A percentile compares a stretch with the other conserved stretches of the same genome.
Conservation (phyloP, 164 flowering plant genomes). For the Stephania cephalantha region DNA sequence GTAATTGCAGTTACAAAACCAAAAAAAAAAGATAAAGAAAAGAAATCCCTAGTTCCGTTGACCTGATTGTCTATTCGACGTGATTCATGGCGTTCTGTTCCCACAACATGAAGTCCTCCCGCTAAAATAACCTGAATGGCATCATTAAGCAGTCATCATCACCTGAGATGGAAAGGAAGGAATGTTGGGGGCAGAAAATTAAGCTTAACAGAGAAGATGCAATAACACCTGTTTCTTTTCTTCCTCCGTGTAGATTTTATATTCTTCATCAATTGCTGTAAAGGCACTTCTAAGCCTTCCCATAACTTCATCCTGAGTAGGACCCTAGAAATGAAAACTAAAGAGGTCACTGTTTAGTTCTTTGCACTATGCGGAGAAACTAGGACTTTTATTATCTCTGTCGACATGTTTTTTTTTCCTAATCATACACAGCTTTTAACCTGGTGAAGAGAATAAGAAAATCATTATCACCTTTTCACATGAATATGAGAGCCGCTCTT, state of each 20-base stretch:
- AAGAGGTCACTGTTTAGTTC: neutral
- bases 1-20: neutral
- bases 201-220: neutral
- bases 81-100: conserved; percentile 98
- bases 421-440: neutral
- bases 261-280: conserved; percentile 60
- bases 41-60: neutral
- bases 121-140: conserved; percentile 70
- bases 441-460: neutral
- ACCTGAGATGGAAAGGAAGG: neutral
- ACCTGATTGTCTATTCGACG: conserved; percentile 99
- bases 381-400: neutral
- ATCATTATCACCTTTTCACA: conserved; percentile 77
- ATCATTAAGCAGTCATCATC: neutral
- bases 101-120: conserved; percentile 98
- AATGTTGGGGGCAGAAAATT: neutral
- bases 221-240: conserved; percentile 68
- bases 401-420: neutral
- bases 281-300: conserved; percentile 71
- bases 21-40: neutral
- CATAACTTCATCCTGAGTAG: conserved; percentile 80
- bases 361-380: neutral
- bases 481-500: conserved; percentile 87
- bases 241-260: conserved; percentile 71
- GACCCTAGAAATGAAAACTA: conserved; percentile 50